Base-by-base conservation (phyloP, 2,329 filamentous ascomycete species). In the Gnomoniopsis sp. region DNA sequence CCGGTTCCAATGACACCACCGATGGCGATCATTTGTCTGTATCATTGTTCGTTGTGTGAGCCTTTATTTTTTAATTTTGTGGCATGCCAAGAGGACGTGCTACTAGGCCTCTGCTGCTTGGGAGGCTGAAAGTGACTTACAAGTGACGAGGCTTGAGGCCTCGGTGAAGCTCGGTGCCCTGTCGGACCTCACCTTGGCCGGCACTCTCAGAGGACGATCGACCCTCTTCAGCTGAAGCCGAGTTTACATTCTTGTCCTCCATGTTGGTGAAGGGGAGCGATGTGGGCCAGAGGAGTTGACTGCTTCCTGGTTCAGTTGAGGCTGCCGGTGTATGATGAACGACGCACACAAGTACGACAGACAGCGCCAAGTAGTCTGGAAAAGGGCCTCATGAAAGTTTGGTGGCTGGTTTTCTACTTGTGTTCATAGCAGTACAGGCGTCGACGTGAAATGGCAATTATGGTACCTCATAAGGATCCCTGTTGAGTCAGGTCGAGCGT, bases 1-100 rank as follows among this genome's bases (percentile, higher is more conserved):
- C 61, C 61, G 7, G 61, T 63, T 19, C 59, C 59, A 38, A 61
- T 61, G 47, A 58, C 55, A 3, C 58, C 58, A 15, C 58, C 58
- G 19, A 61, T 58, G 10, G 58, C 58, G n/a, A 61, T 61, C 58
- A 61, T 61, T 21, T 61, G 58, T 46, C 57, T 47, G 44, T 47
- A 11, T 41, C 43, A 46, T 6, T 43, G 3, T 15, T 3, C n/a
- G n/a, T 11, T 41, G 4, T 41, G 38, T 41, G 38, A 41, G 38
- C 38, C 12, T 38, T 38, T 38, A 15, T 41, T 12, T 30, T 30
- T 4, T 4, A 8, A 30, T 30, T 30, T 30, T 30, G n/a, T 15
- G n/a, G 38, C 6, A 41, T 41, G 38, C 14, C 12, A 41, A n/a
- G 38, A 6, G 46, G 14, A 3, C 6, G 3, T 14, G 3, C 19